Evolutionary conservation across 306 rosid species (phyloP).

Genomic region (Trichosanthes cucumerina): DNA sequence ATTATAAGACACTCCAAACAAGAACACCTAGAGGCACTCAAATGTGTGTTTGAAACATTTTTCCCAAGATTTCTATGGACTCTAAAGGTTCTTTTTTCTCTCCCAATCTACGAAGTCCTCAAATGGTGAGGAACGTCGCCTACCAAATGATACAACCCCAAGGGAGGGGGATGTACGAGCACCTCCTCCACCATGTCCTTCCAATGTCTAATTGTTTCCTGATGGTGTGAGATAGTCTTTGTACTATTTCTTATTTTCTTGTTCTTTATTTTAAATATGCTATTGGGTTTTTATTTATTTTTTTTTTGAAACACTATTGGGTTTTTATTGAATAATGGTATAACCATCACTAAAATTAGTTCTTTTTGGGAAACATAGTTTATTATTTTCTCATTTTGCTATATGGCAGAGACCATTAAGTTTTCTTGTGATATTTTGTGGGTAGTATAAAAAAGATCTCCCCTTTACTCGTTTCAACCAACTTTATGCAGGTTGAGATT

Average conservation of each 20-base stretch:
- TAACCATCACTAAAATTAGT: not conserved
- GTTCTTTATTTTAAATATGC: not conserved
- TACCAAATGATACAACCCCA: not conserved
- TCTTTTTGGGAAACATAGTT: not conserved
- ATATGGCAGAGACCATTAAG: no score
- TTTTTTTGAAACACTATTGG: no score
- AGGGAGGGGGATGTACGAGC: not conserved
- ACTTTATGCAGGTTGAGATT: conserved; percentile 46
- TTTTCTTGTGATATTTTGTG: not conserved
- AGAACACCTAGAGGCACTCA: not conserved
- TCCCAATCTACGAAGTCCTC: not conserved
- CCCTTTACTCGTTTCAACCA: conserved; percentile 1
- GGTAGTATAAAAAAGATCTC: not conserved
- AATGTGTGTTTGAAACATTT: not conserved
- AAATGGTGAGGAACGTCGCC: not conserved
- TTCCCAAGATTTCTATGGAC: not conserved
- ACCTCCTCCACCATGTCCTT: not conserved
- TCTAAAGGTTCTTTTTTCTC: not conserved
- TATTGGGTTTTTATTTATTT: not conserved
- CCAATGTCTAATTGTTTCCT: not conserved
- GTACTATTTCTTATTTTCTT: not conserved
- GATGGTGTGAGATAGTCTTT: not conserved
- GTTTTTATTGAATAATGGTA: not conserved
- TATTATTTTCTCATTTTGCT: not conserved
- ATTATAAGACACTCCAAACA: not conserved